Evolutionary conservation across 108 stramenopile species (phyloP), one percentile per base, ranked within the genome.

Genomic region (Nannochloropsis gaditana): DNA sequence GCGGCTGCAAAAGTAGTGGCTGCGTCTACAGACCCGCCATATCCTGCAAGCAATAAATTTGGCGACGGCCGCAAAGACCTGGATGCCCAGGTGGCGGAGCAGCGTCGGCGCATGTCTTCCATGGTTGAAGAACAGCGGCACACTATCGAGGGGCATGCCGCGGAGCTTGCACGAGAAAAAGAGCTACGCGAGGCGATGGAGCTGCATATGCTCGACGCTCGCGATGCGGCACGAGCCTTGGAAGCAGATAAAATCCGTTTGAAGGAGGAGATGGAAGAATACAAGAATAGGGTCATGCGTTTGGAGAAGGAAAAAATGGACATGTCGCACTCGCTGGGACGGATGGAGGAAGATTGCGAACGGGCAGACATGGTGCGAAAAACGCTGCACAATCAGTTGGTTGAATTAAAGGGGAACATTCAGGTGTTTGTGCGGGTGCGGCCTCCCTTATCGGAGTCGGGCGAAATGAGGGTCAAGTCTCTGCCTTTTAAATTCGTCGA

Each of bases 371-470:
- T 43, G 44, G 43, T 21, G 43, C 44, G 83, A 42, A 83, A 81
- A 9, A 81, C 43, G 43, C 42, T 83, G 83, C 83, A 83, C 43
- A 45, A 45, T 21, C 42, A 31, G 9, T 79, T 92, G 42, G 87
- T 86, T 43, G 92, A 92, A 83, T 87, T 93, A 2, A 90, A 89
- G 79, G 93, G 93, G 9, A 93, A 93, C 85, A 93, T 93, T 44
- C 89, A 92, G n/a, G 93, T 93, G 59, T 92, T 90, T 45, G 80
- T 86, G 44, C 89, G 93, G 45, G 90, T 89, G 21, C 90, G 93
- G 10, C 93, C 93, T 9, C 86, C 88, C 21, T 79, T 80, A 9
- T 44, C 17, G 11, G 79, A 45, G 21, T 89, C 87, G 9, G 84
- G 79, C 45, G 89, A 84, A 41, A 21, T 41, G 15, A 45, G 21